Conservation (phyloP, 2,329 filamentous ascomycete genomes). For the Aureobasidium musti region DNA sequence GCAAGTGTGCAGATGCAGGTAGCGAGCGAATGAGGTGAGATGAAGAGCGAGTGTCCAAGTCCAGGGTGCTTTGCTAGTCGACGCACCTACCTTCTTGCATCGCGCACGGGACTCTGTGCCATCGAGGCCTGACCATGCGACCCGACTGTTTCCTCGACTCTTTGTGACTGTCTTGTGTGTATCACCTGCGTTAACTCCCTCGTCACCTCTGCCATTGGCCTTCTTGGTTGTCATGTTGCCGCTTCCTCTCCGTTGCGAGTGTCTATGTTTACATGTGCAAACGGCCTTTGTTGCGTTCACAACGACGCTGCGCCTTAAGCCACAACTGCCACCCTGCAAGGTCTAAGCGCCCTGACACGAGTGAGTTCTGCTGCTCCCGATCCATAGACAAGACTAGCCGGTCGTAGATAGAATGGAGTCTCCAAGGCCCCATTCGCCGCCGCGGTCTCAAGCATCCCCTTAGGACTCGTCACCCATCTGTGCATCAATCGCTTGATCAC, state of each 20-base stretch:
- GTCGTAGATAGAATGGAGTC: slow-evolving; percentile 14
- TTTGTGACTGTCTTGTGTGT: not conserved
- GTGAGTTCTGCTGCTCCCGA: slow-evolving; percentile 18
- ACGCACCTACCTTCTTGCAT: slow-evolving; percentile 16
- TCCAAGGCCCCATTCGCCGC: slow-evolving; percentile 7
- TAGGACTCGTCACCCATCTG: not conserved
- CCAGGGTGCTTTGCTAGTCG: slow-evolving; percentile 22
- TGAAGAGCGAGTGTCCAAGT: slow-evolving; percentile 13
- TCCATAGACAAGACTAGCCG: not conserved
- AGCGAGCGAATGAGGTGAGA: slow-evolving; percentile 21
- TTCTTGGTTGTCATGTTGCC: slow-evolving; percentile 8
- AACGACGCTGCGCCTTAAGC: slow-evolving; percentile 21
- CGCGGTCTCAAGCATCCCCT: slow-evolving; percentile 1
- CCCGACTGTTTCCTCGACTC: slow-evolving; percentile 1
- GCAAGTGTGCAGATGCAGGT: slow-evolving; percentile 17
- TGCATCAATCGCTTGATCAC: not conserved
- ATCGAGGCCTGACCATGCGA: slow-evolving; percentile 21
- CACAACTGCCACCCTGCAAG: slow-evolving; percentile 20
- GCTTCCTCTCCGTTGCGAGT: not conserved
- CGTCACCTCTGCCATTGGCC: not conserved
- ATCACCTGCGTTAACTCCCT: not conserved
- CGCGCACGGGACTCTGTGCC: slow-evolving; percentile 1
- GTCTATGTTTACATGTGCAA: slow-evolving; percentile 6
- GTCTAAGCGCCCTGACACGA: slow-evolving; percentile 26
- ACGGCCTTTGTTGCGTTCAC: slow-evolving; percentile 8